Percentiles rank a stretch among this genome's conserved stretches.
Conservation (phyloP, 345 rosid species). For the Eucalyptus sp. region DNA sequence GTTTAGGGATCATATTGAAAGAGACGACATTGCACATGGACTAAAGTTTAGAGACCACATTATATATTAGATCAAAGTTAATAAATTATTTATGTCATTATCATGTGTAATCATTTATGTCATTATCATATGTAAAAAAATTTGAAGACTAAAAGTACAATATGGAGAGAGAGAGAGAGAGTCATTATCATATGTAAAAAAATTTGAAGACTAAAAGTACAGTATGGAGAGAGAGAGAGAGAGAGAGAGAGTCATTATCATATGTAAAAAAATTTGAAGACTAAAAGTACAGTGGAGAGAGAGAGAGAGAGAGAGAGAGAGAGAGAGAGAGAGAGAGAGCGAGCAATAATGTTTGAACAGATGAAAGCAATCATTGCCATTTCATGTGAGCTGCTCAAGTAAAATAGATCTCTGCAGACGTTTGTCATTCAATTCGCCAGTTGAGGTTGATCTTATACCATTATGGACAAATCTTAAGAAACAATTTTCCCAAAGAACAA, state of each 20-base stretch:
- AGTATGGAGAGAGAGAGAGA: background rate
- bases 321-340: background rate
- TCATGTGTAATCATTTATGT: too few relatives aligned
- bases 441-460: background rate
- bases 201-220: background rate
- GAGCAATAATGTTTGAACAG: background rate
- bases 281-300: background rate
- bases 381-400: background rate
- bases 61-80: rapidly evolving
- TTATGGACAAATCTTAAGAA: background rate
- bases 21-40: rapidly evolving
- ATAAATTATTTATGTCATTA: background rate
- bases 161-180: background rate
- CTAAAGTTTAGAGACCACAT: background rate
- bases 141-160: background rate
- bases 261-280: background rate
- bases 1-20: too few relatives aligned
- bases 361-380: background rate
- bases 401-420: background rate
- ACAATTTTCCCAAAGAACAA: background rate
- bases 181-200: background rate
- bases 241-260: too few relatives aligned
- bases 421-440: background rate
- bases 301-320: background rate
- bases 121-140: background rate